These are phyloP conservation scores for Lyophyllum decastes DNA, from an alignment of 768 basidiomycete genomes.

Conservation along the genomic window DNA sequence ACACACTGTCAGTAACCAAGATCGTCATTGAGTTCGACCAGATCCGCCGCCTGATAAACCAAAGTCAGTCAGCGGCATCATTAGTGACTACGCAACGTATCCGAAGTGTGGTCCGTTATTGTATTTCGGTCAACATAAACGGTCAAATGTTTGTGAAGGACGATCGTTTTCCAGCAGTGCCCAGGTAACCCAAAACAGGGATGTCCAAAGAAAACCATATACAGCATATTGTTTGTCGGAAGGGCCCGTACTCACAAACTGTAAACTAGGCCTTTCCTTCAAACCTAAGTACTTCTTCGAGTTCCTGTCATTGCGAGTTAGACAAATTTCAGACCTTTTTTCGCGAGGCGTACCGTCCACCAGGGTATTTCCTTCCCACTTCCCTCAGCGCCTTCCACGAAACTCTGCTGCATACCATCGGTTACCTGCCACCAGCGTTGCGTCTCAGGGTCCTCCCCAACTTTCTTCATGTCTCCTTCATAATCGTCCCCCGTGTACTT, in stretches of 20 bases:
- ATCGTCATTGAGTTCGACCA: too few relatives aligned
- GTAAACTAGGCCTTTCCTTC: conserved; percentile 40
- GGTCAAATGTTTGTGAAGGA: not conserved
- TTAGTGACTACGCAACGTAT: too few relatives aligned
- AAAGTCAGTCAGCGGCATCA: too few relatives aligned
- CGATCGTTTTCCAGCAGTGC: not conserved
- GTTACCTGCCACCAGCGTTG: conserved; percentile 77
- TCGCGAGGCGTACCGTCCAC: conserved; percentile 53
- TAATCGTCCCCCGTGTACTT: conserved; percentile 72
- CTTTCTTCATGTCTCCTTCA: conserved; percentile 61
- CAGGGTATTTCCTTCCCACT: conserved; percentile 71
- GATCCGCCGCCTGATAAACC: too few relatives aligned
- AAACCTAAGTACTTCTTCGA: conserved; percentile 74
- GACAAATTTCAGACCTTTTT: not conserved
- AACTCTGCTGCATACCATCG: conserved; percentile 77
- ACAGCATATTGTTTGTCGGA: not conserved
- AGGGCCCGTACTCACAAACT: not conserved
- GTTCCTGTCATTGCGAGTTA: conserved; percentile 30
- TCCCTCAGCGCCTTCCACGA: conserved; percentile 68
- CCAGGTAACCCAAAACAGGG: not conserved
- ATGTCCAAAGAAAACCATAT: not conserved
- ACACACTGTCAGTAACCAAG: too few relatives aligned
- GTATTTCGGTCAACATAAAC: not conserved
- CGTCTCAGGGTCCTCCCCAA: conserved; percentile 70
- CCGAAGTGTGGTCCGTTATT: not conserved